Percentiles rank a stretch among this genome's conserved stretches.
Conservation (phyloP, 768 basidiomycete species). For the Ramaria sp. region DNA sequence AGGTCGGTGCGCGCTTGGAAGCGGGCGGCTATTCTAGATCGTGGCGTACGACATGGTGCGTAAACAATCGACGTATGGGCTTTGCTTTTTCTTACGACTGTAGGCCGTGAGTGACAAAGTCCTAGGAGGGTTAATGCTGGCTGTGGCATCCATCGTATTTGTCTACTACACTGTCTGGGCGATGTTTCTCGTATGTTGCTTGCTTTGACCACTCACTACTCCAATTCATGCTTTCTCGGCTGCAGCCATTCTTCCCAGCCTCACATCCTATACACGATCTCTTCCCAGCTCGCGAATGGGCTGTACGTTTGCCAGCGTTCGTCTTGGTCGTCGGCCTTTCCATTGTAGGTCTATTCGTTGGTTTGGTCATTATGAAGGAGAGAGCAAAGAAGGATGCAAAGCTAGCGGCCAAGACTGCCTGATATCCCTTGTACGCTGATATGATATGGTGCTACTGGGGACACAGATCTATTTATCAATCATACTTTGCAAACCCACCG, state of each 20-base stretch:
- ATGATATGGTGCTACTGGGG: no score
- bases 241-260: slow-evolving; percentile 71
- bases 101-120: slow-evolving; percentile 76
- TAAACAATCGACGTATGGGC: neutral
- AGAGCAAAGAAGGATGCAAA: slow-evolving; percentile 33
- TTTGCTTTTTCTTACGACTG: neutral
- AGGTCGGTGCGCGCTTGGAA: neutral
- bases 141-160: slow-evolving; percentile 66
- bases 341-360: slow-evolving; percentile 76
- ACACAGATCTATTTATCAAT: neutral
- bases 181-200: slow-evolving; percentile 60
- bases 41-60: slow-evolving; percentile 8
- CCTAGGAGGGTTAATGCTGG: slow-evolving; percentile 70
- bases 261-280: slow-evolving; percentile 61
- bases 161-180: slow-evolving; percentile 91
- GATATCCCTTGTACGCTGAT: slow-evolving; percentile 13
- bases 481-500: neutral
- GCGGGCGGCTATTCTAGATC: neutral
- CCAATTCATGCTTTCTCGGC: slow-evolving; percentile 11
- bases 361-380: slow-evolving; percentile 63
- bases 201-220: neutral
- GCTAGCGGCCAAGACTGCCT: slow-evolving; percentile 55
- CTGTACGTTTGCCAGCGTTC: slow-evolving; percentile 75
- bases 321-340: slow-evolving; percentile 71
- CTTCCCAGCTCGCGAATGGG: slow-evolving; percentile 92